Evolutionary conservation across 2,329 filamentous ascomycete species (phyloP).

Genomic region (Pseudogymnoascus sp.): DNA sequence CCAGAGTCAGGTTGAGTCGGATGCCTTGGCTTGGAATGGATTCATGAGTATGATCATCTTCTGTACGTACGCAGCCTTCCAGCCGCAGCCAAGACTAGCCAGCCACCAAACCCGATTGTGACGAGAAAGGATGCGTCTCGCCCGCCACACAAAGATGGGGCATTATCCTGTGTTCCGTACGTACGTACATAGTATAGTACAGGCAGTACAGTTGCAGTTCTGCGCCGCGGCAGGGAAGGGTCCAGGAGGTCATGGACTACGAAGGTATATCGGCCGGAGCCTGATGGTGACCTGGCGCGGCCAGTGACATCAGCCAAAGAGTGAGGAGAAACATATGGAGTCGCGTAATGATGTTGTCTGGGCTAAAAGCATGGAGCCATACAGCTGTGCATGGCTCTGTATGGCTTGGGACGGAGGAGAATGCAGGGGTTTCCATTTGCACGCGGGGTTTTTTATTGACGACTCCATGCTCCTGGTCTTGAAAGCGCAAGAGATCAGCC

Average conservation of each 20-base stretch:
- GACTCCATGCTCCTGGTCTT: slow-evolving; percentile 9
- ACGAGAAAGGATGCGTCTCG: slow-evolving; percentile 10
- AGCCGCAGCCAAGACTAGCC: slow-evolving; percentile 7
- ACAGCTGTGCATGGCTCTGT: slow-evolving; percentile 5
- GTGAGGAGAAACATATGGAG: slow-evolving; percentile 8
- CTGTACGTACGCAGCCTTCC: slow-evolving; percentile 8
- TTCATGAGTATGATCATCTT: slow-evolving; percentile 9
- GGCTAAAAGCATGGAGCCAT: slow-evolving; percentile 11
- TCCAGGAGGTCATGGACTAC: background rate
- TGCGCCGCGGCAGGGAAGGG: background rate
- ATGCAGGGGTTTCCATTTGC: slow-evolving; percentile 4
- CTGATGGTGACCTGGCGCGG: slow-evolving; percentile 2
- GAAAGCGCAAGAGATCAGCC: slow-evolving; percentile 11
- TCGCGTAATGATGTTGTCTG: slow-evolving; percentile 7
- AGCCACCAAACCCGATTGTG: slow-evolving; percentile 10
- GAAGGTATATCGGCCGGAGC: background rate
- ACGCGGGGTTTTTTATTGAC: slow-evolving; percentile 8
- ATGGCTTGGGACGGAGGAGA: slow-evolving; percentile 3
- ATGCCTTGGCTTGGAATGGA: slow-evolving; percentile 6
- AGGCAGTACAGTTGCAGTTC: background rate
- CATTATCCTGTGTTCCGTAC: slow-evolving; percentile 6
- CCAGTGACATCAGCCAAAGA: slow-evolving; percentile 9
- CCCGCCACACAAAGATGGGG: slow-evolving; percentile 9
- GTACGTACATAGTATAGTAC: background rate
- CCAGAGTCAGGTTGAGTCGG: slow-evolving; percentile 7